These are phyloP conservation scores for Thalassia testudinum DNA, from an alignment of 116 monocot species.

Conservation along the genomic window DNA sequence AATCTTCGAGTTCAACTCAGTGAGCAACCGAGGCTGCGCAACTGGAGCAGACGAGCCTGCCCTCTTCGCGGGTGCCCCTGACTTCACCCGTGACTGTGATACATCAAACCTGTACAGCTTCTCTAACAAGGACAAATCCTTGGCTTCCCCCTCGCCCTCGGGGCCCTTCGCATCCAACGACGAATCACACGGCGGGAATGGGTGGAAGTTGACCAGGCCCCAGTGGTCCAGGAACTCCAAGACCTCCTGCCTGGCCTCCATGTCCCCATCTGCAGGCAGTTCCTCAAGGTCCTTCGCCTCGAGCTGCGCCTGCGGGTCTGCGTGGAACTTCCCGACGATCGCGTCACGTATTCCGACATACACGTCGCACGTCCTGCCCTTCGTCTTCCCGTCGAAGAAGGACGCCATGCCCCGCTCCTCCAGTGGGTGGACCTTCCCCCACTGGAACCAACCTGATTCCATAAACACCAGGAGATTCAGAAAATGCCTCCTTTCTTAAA, in stretches of 20 bases:
- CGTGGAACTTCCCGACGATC: conserved; percentile 69
- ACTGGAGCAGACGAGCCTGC: conserved; percentile 13
- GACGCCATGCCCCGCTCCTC: conserved; percentile 70
- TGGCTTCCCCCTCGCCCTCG: conserved; percentile 18
- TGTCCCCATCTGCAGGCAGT: conserved; percentile 33
- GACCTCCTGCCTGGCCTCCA: conserved; percentile 58
- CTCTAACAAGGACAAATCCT: conserved; percentile 27
- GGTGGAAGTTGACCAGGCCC: conserved; percentile 98
- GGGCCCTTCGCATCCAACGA: conserved; percentile 5
- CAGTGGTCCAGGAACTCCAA: conserved; percentile 87
- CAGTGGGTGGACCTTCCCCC: conserved; percentile 57
- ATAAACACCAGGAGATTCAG: neutral
- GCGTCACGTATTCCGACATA: conserved; percentile 70
- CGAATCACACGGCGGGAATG: conserved; percentile 39
- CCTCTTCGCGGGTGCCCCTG: conserved; percentile 15
- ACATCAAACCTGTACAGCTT: conserved; percentile 72
- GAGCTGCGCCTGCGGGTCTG: conserved; percentile 41
- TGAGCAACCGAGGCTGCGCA: conserved; percentile 22
- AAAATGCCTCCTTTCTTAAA: neutral
- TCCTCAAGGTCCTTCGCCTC: conserved; percentile 53
- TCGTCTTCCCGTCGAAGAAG: conserved; percentile 78
- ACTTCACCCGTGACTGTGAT: conserved; percentile 11
- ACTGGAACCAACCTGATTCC: conserved; percentile 95
- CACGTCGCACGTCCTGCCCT: conserved; percentile 51
- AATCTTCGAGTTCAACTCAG: conserved; percentile 41